These are phyloP conservation scores for Marsdenia floribunda DNA, from an alignment of 257 asterid species.

Conservation along the genomic window DNA sequence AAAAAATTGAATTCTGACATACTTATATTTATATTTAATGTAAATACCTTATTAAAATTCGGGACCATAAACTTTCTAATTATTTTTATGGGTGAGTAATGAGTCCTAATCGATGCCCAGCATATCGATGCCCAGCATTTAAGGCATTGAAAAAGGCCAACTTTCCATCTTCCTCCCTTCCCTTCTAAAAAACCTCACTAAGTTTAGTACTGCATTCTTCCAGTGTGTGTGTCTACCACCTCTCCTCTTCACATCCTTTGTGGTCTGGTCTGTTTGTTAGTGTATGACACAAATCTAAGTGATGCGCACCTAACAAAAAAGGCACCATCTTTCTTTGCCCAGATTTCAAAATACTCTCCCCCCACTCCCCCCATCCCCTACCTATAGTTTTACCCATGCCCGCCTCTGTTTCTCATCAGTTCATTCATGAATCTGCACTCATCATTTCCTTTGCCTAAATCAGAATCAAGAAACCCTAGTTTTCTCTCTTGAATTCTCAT, in stretches of 20 bases:
- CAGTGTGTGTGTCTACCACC: neutral
- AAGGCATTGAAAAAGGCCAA: too few species aligned
- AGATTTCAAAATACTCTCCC: constrained; percentile 27
- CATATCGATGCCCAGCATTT: too few species aligned
- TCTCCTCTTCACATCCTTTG: neutral
- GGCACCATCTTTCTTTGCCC: neutral
- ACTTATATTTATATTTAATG: too few species aligned
- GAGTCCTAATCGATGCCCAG: too few species aligned
- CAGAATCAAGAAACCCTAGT: constrained; percentile 35
- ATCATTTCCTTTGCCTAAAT: constrained; percentile 7
- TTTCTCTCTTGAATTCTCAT: constrained; percentile 15
- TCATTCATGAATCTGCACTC: constrained; percentile 8
- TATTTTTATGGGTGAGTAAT: too few species aligned
- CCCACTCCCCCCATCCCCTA: neutral
- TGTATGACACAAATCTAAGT: neutral
- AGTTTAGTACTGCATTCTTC: too few species aligned
- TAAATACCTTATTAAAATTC: too few species aligned
- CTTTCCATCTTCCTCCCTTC: too few species aligned
- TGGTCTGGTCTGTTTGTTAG: neutral
- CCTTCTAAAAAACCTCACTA: too few species aligned
- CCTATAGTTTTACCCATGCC: neutral
- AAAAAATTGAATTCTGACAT: too few species aligned
- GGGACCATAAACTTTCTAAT: too few species aligned
- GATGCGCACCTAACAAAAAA: neutral
- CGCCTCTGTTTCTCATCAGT: neutral